Conservation (phyloP, 306 rosid species). For the Vigna unguiculata region DNA sequence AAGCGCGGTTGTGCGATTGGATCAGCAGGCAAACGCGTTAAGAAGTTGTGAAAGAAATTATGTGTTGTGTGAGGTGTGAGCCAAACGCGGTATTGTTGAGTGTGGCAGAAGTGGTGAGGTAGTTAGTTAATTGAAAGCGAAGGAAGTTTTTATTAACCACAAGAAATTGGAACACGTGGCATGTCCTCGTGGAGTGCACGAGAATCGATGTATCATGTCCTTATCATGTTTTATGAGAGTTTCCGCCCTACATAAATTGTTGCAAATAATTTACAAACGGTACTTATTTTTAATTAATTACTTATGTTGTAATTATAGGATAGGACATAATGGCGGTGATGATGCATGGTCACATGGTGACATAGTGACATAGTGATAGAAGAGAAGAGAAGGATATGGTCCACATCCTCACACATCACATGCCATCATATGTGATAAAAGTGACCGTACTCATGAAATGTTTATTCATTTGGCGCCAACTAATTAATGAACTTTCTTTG, state of each 20-base stretch:
- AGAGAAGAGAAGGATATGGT: not conserved
- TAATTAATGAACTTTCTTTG: not conserved
- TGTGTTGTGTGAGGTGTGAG: not conserved
- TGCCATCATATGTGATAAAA: slow-evolving; percentile 2
- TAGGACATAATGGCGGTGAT: not conserved
- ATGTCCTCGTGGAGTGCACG: not conserved
- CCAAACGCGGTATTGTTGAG: slow-evolving; percentile 37
- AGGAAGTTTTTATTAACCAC: slow-evolving; percentile 2
- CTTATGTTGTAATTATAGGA: not conserved
- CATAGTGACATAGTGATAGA: not conserved
- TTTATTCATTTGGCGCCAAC: slow-evolving; percentile 20
- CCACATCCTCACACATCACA: slow-evolving; percentile 37
- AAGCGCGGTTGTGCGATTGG: not conserved
- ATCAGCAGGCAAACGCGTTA: slow-evolving; percentile 16
- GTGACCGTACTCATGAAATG: not conserved
- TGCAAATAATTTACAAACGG: not conserved
- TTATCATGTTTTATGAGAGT: not conserved
- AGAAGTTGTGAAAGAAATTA: not conserved
- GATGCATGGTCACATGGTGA: slow-evolving; percentile 11
- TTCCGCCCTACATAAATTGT: not conserved
- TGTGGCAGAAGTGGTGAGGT: not conserved
- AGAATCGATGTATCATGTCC: not conserved
- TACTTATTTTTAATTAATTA: too few relatives aligned
- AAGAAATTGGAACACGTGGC: slow-evolving; percentile 17
- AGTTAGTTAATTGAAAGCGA: slow-evolving; percentile 15